Percentiles rank a stretch among this genome's conserved stretches.
Conservation (phyloP, 306 rosid species). For the Vicia villosa region DNA sequence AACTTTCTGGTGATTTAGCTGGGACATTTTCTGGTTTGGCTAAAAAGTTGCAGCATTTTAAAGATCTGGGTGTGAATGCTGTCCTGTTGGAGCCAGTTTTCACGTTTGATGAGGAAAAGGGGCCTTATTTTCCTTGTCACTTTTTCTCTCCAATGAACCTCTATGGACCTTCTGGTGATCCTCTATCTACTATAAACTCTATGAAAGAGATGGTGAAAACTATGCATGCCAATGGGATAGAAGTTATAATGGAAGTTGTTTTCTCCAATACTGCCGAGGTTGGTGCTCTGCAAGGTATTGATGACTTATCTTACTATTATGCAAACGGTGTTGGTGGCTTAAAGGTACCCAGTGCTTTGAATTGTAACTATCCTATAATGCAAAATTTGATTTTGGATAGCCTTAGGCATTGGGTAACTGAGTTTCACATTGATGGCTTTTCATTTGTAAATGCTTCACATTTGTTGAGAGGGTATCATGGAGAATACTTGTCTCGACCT, state of each 20-base stretch:
- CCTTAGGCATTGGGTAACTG: slow-evolving; percentile 82
- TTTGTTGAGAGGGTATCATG: slow-evolving; percentile 62
- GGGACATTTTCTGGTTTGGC: slow-evolving; percentile 89
- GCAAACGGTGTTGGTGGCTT: slow-evolving; percentile 40
- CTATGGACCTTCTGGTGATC: slow-evolving; percentile 67
- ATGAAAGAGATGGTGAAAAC: slow-evolving; percentile 83
- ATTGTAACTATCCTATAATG: slow-evolving; percentile 78
- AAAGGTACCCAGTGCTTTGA: slow-evolving; percentile 52
- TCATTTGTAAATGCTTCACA: slow-evolving; percentile 83
- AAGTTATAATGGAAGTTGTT: slow-evolving; percentile 89
- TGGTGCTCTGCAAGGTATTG: slow-evolving; percentile 81
- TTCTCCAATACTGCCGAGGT: slow-evolving; percentile 67
- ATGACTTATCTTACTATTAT: slow-evolving; percentile 64
- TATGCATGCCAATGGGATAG: slow-evolving; percentile 83
- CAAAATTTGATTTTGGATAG: slow-evolving; percentile 79
- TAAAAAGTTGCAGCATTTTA: slow-evolving; percentile 72
- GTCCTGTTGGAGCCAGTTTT: slow-evolving; percentile 80
- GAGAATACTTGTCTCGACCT: slow-evolving; percentile 75
- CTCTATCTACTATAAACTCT: slow-evolving; percentile 61
- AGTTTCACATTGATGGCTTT: slow-evolving; percentile 92
- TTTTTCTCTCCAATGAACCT: slow-evolving; percentile 69
- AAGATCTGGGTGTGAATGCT: slow-evolving; percentile 76
- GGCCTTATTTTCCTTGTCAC: slow-evolving; percentile 84
- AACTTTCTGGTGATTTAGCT: slow-evolving; percentile 57
- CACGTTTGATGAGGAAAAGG: slow-evolving; percentile 67